Evolutionary conservation across 352 stramenopile genomes (phyloP), one percentile per base, ranked within the genome.

Genomic region (Thalassiosira delicatula): DNA sequence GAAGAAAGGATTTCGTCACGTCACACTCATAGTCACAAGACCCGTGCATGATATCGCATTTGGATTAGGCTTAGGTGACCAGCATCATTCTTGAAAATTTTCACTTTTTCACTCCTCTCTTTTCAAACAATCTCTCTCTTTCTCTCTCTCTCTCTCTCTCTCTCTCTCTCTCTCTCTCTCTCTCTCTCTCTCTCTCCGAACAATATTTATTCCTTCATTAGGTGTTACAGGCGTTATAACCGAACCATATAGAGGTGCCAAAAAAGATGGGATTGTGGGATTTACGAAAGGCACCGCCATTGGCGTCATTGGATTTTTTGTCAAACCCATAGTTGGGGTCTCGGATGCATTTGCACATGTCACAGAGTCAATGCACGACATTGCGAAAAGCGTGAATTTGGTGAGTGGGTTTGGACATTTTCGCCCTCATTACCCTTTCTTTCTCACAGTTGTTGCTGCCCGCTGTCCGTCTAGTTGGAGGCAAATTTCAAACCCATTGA

Each of bases 301-400:
- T 70, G 91, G 91, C 51, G 70, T 85, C 29, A 84, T 89, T 75
- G 89, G 89, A 68, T 56, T 93, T 49, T 69, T 93, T 56, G 76
- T 88, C 14, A 93, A 93, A 60, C 90, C 91, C 51, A 63, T 92
- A 32, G 90, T 94, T 73, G 91, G 91, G 32, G 56, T 95, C 21
- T 82, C 89, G 46, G 91, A 95, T 85, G 88, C 88, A 12, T 90
- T 94, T 76, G 62, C 86, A 60, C 91, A 95, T 81, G 77, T 91
- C 11, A 89, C 86, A 54, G 89, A 88, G 33, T 90, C 79, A n/a
- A 81, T 94, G 60, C 84, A 93, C 54, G 90, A 95, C 57, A 84
- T 94, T 46, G 91, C 91, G 3, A 92, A 90, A 54, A 90, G 84
- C 51, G 87, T 92, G 1, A 94, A 94, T 85, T 33, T 95, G 25